These are phyloP conservation scores for Haematococcus sp. DNA, from an alignment of 139 green algal species.

Conservation along the genomic window DNA sequence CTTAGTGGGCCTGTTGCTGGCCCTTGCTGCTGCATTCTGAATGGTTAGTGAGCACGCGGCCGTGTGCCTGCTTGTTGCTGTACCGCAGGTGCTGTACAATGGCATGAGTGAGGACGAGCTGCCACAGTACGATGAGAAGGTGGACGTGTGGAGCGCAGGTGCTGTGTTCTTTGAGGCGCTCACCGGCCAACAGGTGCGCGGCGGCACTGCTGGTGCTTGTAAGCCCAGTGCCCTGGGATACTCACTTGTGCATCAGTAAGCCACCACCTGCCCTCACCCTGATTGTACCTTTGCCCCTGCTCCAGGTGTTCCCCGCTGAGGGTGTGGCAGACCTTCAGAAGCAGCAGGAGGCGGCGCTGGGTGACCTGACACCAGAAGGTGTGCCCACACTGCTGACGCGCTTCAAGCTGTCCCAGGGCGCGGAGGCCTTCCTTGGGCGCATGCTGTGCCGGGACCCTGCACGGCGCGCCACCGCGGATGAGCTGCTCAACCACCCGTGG, in stretches of 20 bases:
- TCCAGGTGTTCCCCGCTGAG: neutral
- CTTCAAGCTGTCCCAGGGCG: neutral
- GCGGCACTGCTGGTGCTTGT: too few relatives aligned
- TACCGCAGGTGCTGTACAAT: constrained; percentile 43
- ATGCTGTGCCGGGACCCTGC: constrained; percentile 25
- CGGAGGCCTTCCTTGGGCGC: neutral
- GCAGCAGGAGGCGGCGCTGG: neutral
- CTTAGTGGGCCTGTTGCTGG: too few relatives aligned
- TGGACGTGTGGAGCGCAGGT: constrained; percentile 57
- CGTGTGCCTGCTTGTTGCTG: neutral
- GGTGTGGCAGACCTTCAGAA: neutral
- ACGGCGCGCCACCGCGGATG: constrained; percentile 34
- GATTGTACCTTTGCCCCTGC: neutral
- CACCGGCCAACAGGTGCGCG: constrained; percentile 26
- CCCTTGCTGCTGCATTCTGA: too few relatives aligned
- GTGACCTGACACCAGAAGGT: neutral
- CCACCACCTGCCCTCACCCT: too few relatives aligned
- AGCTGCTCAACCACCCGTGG: constrained; percentile 49
- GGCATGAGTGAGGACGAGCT: constrained; percentile 65
- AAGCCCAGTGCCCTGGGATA: too few relatives aligned
- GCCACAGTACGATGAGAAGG: constrained; percentile 62
- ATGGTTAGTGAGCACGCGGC: too few relatives aligned
- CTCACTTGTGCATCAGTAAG: too few relatives aligned
- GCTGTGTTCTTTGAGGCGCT: constrained; percentile 56
- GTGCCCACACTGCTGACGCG: neutral